These are phyloP conservation scores for Acrodontium crateriforme DNA, from an alignment of 2,329 filamentous ascomycete species.

Conservation along the genomic window DNA sequence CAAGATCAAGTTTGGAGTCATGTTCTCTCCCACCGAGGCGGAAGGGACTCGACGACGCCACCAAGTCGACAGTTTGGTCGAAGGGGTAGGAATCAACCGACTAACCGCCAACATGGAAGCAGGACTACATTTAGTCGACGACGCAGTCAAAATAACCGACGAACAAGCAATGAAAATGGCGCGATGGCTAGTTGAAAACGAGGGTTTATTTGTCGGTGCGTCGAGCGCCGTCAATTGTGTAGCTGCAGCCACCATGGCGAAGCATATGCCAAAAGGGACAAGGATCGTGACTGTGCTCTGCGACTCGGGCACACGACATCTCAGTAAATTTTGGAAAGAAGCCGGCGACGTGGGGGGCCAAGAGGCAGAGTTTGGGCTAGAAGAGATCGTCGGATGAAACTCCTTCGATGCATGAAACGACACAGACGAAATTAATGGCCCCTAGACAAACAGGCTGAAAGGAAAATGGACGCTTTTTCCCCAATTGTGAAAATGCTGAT, in stretches of 20 bases:
- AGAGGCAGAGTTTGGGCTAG: slow-evolving; percentile 35
- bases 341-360: slow-evolving; percentile 50
- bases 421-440: no score
- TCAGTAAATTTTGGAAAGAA: slow-evolving; percentile 74
- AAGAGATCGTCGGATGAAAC: slow-evolving; percentile 37
- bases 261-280: slow-evolving; percentile 46
- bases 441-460: no score
- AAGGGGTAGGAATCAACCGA: slow-evolving; percentile 90
- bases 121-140: slow-evolving; percentile 73
- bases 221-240: slow-evolving; percentile 96
- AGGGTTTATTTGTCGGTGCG: slow-evolving; percentile 88
- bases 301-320: slow-evolving; percentile 59
- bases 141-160: slow-evolving; percentile 79
- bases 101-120: slow-evolving; percentile 88
- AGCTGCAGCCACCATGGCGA: slow-evolving; percentile 56
- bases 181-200: slow-evolving; percentile 88
- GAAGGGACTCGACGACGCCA: slow-evolving; percentile 81
- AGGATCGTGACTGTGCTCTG: slow-evolving; percentile 71
- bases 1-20: slow-evolving; percentile 81
- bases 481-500: no score
- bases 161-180: slow-evolving; percentile 86
- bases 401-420: no score
- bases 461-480: no score
- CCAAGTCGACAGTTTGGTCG: slow-evolving; percentile 91
- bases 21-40: slow-evolving; percentile 79